Evolutionary conservation across 1,284 basidiomycete species (phyloP), one percentile per base, ranked within the genome.

Genomic region (Melampsora larici-populina): DNA sequence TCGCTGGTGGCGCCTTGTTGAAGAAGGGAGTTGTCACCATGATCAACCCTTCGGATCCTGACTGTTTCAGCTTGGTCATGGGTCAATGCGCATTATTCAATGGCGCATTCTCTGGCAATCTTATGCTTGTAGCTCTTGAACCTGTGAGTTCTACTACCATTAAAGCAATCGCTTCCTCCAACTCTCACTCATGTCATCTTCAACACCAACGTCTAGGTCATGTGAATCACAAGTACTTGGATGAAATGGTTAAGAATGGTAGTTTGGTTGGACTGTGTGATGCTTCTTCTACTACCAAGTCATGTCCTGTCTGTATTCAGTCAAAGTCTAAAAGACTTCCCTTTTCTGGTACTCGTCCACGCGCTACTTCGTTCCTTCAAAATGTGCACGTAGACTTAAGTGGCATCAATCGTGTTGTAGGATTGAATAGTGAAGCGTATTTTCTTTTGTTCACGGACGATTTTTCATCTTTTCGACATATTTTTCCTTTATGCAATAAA

Each of bases 191-290:
- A 11, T 55, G 13, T 8, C 48, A 55, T 24, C 29, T 55, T 51
- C 48, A 70, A 51, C 68, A 70, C 18, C 48, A 70, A 18, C 33
- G 68, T n/a, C 21, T 70, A 55, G 68, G 68, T 55, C 68, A 70
- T 31, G 5, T 69, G 4, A 69, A 69, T 21, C 66, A 31, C 7
- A 15, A 21, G 9, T 69, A 49, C 26, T 43, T 70, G 1, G 29
- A 70, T 8, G 51, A 70, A 33, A 70, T 51, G 11, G 18, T 49
- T 1, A 49, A 3, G 68, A 11, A 4, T 26, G 26, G 13, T n/a
- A 70, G 48, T 21, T 11, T 49, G 21, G 21, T 11, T 49, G 48
- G 48, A 21, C 21, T 49, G 48, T 11, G 48, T 21, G 11, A 21
- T 21, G 21, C 11, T 49, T 11, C 11, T 11, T 11, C 48, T 11